Percentiles rank a stretch among this genome's conserved stretches.
Conservation (phyloP, 495 filamentous ascomycete genomes). For the Neurospora tetrasperma region DNA sequence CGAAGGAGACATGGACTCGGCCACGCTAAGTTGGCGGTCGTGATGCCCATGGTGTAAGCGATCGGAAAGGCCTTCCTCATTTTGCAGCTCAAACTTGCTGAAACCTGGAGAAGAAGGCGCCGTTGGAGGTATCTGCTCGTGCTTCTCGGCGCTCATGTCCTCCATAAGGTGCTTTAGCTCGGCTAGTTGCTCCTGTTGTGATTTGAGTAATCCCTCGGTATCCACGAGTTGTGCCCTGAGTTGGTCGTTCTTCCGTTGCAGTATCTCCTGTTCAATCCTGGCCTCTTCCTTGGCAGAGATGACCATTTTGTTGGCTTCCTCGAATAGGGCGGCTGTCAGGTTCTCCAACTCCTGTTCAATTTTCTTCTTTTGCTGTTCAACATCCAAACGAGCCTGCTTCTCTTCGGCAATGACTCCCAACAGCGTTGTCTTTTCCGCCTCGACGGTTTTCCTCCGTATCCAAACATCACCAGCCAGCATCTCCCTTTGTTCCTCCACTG, state of each 20-base stretch:
- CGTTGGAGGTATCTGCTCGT: constrained; percentile 57
- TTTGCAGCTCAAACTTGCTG: constrained; percentile 35
- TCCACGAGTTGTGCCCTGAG: constrained; percentile 41
- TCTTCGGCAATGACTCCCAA: constrained; percentile 46
- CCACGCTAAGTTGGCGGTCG: constrained; percentile 32
- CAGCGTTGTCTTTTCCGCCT: constrained; percentile 32
- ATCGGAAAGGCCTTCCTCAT: constrained; percentile 24
- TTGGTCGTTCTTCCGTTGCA: constrained; percentile 29
- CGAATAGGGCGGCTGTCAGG: constrained; percentile 80
- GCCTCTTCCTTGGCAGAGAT: constrained; percentile 44
- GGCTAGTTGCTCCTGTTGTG: constrained; percentile 85
- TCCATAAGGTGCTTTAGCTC: constrained; percentile 90
- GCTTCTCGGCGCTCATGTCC: constrained; percentile 63
- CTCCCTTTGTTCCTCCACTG: constrained; percentile 34
- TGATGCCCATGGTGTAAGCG: constrained; percentile 32
- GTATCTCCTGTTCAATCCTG: constrained; percentile 22
- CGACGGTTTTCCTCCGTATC: constrained; percentile 45
- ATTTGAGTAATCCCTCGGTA: constrained; percentile 73
- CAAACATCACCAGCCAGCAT: constrained; percentile 61
- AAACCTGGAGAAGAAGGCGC: constrained; percentile 51
- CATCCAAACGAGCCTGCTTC: constrained; percentile 56
- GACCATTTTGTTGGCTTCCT: constrained; percentile 97
- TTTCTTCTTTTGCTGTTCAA: constrained; percentile 60
- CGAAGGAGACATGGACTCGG: constrained; percentile 57
- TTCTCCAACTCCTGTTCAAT: constrained; percentile 74